Base-by-base conservation (phyloP, 2,329 filamentous ascomycete species). In the Fusarium floridanum region DNA sequence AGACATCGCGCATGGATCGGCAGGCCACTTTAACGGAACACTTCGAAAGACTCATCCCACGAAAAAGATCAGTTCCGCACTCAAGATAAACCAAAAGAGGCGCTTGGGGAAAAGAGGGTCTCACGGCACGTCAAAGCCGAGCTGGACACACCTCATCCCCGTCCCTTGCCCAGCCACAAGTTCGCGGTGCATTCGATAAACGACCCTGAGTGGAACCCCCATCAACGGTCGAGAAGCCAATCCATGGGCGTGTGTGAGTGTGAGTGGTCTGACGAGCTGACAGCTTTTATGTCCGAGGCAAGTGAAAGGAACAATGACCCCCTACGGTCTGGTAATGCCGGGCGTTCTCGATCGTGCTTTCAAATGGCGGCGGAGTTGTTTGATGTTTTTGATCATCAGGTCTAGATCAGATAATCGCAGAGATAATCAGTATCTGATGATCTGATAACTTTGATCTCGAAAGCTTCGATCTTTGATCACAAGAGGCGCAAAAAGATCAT, bases 101-200 rank as follows among this genome's bases (percentile, higher is more conserved):
- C 43, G 37, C 57, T 24, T 37, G 22, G 66, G 63, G 59, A 64
- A 69, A 66, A 62, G 66, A 71, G 74, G 66, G 74, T 66, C 64
- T 45, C n/a, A 67, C 69, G 73, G 75, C 76, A 78, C 62, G 55
- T 59, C 71, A 68, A 57, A 76, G 67, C 76, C 76, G 71, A 76
- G 68, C 45, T 53, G 50, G 59, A 32, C 50, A 55, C 43, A 55
- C 60, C 60, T 65, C 68, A 41, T 41, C 48, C 57, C 59, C 27
- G 39, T 43, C 59, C 20, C 41, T 62, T 50, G 61, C 63, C 55
- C 65, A 74, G 55, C 66, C 57, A 62, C 67, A 65, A 65, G 68
- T 62, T 70, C 39, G 39, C 53, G 37, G 72, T 61, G 22, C 48
- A 55, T 50, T 62, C 17, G 32, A 60, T 68, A 37, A 53, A 53